These are phyloP conservation scores for Sanghuangporus baumii DNA, from an alignment of 1,284 basidiomycete species.

Conservation along the genomic window DNA sequence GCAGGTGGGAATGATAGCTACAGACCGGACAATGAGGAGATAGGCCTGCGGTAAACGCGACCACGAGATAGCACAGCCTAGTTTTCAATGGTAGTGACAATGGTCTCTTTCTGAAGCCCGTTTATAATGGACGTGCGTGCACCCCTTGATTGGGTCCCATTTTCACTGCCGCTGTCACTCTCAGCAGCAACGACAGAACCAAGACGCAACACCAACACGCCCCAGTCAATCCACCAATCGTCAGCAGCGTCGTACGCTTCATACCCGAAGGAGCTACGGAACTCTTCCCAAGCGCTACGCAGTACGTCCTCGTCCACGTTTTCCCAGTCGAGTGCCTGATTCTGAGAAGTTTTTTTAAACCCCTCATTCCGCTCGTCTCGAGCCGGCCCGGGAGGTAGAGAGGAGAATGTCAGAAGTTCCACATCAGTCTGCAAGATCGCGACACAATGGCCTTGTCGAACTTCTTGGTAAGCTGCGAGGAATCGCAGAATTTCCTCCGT, in stretches of 20 bases:
- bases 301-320: conserved; percentile 5
- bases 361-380: conserved; percentile 37
- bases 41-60: neutral
- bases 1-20: neutral
- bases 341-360: conserved; percentile 25
- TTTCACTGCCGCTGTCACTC: neutral
- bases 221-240: conserved; percentile 19
- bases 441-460: conserved; percentile 37
- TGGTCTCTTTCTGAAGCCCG: neutral
- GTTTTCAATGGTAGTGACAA: neutral
- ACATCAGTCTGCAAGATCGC: conserved; percentile 26
- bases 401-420: conserved; percentile 33
- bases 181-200: neutral
- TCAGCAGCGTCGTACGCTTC: conserved; percentile 18
- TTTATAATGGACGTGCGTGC: neutral
- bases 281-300: conserved; percentile 14
- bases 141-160: neutral
- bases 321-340: conserved; percentile 10
- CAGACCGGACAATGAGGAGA: neutral
- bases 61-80: neutral
- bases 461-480: conserved; percentile 47
- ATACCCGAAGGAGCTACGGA: conserved; percentile 12
- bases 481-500: conserved; percentile 41
- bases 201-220: conserved; percentile 3
- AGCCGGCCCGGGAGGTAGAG: conserved; percentile 34